Evolutionary conservation across 805 yeast species (phyloP).

Genomic region (Ascoidea rubescens): DNA sequence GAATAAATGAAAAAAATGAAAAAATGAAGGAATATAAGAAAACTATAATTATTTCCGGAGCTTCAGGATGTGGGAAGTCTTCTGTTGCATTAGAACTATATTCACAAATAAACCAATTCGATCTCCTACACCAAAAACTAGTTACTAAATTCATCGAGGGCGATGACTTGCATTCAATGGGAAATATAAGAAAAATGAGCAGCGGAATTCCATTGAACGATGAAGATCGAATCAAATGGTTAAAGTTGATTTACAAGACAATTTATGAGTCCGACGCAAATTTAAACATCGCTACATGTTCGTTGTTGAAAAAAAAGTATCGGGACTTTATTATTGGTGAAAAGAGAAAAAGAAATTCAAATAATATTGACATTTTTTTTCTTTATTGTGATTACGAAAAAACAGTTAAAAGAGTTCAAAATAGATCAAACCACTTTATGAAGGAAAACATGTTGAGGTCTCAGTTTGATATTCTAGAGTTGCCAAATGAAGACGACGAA

Average conservation of each 20-base stretch:
- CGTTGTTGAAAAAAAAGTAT: slow-evolving; percentile 66
- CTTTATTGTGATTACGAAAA: slow-evolving; percentile 50
- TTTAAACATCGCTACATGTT: slow-evolving; percentile 57
- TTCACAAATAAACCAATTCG: too few species aligned
- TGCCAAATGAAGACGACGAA: slow-evolving; percentile 35
- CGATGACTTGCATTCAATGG: slow-evolving; percentile 60
- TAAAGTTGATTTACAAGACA: slow-evolving; percentile 31
- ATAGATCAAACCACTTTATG: slow-evolving; percentile 76
- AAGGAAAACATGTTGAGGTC: slow-evolving; percentile 72
- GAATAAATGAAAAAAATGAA: too few species aligned
- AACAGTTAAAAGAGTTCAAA: slow-evolving; percentile 42
- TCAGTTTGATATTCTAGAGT: slow-evolving; percentile 62
- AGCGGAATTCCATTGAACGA: slow-evolving; percentile 71
- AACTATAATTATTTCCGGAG: too few species aligned
- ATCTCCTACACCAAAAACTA: not conserved
- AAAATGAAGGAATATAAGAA: too few species aligned
- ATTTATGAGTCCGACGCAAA: slow-evolving; percentile 19
- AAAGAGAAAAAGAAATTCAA: slow-evolving; percentile 9
- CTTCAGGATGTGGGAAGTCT: too few species aligned
- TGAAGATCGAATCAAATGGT: slow-evolving; percentile 91
- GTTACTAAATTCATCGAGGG: slow-evolving; percentile 54
- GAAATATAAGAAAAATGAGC: slow-evolving; percentile 74
- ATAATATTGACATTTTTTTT: slow-evolving; percentile 38
- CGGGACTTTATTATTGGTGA: slow-evolving; percentile 38
- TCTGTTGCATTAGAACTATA: too few species aligned